A percentile compares a stretch with the other conserved stretches of the same genome.
These are phyloP conservation scores for Candida chauliodis DNA, from an alignment of 805 yeast genomes.

Conservation along the genomic window DNA sequence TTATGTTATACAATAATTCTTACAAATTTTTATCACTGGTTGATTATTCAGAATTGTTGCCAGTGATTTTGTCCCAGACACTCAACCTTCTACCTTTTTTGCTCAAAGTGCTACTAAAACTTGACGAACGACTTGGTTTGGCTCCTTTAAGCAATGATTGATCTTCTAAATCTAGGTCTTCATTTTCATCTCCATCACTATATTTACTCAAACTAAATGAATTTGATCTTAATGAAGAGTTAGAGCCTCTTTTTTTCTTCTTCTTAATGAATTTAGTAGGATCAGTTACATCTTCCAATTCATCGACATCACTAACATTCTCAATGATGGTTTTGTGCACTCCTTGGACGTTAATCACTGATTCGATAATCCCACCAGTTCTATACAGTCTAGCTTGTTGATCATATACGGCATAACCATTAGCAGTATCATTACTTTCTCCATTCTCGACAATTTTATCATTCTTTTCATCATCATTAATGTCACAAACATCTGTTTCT, in stretches of 20 bases:
- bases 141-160: slow-evolving; percentile 7
- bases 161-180: slow-evolving; percentile 7
- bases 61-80: slow-evolving; percentile 5
- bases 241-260: slow-evolving; percentile 9
- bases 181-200: slow-evolving; percentile 7
- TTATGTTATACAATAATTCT: no score
- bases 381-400: slow-evolving; percentile 37
- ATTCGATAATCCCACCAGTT: slow-evolving; percentile 72
- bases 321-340: slow-evolving; percentile 83
- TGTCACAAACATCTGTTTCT: slow-evolving; percentile 24
- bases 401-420: slow-evolving; percentile 17
- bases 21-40: no score
- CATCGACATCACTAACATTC: slow-evolving; percentile 48
- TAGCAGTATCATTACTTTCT: not conserved
- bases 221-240: slow-evolving; percentile 10
- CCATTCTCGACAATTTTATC: not conserved
- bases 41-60: slow-evolving; percentile 4
- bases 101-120: slow-evolving; percentile 1
- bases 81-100: slow-evolving; percentile 3
- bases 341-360: slow-evolving; percentile 79
- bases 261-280: not conserved
- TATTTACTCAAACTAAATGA: slow-evolving; percentile 7
- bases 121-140: not conserved
- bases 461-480: slow-evolving; percentile 9
- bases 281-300: slow-evolving; percentile 26